phyloP scores from a whole-genome alignment of 441 rosid species.

The Euphorbia neoarborescens region DNA sequence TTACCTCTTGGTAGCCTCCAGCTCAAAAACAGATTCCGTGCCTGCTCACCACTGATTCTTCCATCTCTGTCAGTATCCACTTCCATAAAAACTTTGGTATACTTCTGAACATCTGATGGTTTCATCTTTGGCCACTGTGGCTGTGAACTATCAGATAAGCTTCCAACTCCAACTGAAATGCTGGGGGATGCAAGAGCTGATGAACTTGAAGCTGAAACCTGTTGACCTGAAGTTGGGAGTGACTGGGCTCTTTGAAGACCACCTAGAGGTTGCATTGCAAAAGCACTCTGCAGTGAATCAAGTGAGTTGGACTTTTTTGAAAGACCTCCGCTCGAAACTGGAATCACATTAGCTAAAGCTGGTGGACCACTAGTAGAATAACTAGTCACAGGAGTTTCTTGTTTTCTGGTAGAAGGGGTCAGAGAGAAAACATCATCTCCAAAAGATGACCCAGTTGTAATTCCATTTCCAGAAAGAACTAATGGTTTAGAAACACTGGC shows the following conservation, averaged over 20 bases:
- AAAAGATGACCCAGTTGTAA: constrained; percentile 34
- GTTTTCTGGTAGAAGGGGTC: constrained; percentile 34
- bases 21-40: constrained; percentile 79
- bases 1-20: constrained; percentile 96
- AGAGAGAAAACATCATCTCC: constrained; percentile 61
- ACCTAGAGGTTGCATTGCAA: constrained; percentile 51
- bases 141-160: constrained; percentile 48
- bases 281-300: constrained; percentile 60
- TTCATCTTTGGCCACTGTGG: constrained; percentile 84
- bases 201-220: constrained; percentile 45
- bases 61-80: constrained; percentile 93
- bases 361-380: constrained; percentile 38
- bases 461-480: constrained; percentile 60
- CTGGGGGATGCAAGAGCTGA: constrained; percentile 41
- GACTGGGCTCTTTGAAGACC: constrained; percentile 42
- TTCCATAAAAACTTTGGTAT: constrained; percentile 77
- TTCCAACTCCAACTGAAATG: constrained; percentile 45
- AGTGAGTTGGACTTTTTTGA: constrained; percentile 50
- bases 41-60: constrained; percentile 85
- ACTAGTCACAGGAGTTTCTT: constrained; percentile 38
- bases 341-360: constrained; percentile 37
- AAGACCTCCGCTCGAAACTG: constrained; percentile 39
- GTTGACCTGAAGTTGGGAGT: constrained; percentile 39
- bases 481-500: constrained; percentile 42
- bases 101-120: constrained; percentile 76